Conservation (phyloP, 805 yeast species). For the Wickerhamiella sergipiensis region DNA sequence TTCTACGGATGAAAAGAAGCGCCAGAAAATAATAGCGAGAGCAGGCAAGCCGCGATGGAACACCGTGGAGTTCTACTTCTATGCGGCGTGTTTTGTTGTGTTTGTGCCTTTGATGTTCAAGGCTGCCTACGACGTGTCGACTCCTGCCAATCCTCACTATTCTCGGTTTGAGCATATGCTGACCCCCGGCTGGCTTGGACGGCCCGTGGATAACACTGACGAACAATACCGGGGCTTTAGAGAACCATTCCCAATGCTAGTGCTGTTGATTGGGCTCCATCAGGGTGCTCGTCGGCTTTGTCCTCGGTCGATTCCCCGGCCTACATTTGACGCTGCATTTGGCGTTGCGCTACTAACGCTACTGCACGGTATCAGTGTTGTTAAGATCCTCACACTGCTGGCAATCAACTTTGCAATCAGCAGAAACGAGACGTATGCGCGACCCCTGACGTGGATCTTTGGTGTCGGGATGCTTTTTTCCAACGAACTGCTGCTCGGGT, state of each 20-base stretch:
- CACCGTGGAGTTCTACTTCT: constrained; percentile 61
- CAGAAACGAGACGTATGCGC: constrained; percentile 1
- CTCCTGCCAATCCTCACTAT: constrained; percentile 52
- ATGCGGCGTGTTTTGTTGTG: constrained; percentile 45
- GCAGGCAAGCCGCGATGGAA: constrained; percentile 49
- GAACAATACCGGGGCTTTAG: constrained; percentile 79
- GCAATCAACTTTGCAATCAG: constrained; percentile 37
- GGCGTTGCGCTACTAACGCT: constrained; percentile 55
- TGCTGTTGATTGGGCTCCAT: constrained; percentile 45
- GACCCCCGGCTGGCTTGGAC: constrained; percentile 78
- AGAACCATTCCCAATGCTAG: constrained; percentile 54
- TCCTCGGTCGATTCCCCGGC: constrained; percentile 20
- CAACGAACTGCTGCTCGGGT: constrained; percentile 52
- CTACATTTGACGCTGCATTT: constrained; percentile 57
- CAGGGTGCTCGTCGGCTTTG: constrained; percentile 31
- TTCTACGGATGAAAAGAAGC: constrained; percentile 21
- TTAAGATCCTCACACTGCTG: constrained; percentile 50
- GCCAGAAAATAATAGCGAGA: constrained; percentile 14
- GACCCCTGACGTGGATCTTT: constrained; percentile 50
- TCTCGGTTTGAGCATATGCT: constrained; percentile 45
- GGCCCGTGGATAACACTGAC: constrained; percentile 75
- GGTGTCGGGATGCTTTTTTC: constrained; percentile 67
- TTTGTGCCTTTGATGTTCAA: constrained; percentile 74
- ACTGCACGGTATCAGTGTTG: constrained; percentile 66
- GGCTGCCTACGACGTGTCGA: constrained; percentile 55